These are phyloP conservation scores for Copromyces sp. DNA, from an alignment of 495 filamentous ascomycete genomes.

Conservation along the genomic window DNA sequence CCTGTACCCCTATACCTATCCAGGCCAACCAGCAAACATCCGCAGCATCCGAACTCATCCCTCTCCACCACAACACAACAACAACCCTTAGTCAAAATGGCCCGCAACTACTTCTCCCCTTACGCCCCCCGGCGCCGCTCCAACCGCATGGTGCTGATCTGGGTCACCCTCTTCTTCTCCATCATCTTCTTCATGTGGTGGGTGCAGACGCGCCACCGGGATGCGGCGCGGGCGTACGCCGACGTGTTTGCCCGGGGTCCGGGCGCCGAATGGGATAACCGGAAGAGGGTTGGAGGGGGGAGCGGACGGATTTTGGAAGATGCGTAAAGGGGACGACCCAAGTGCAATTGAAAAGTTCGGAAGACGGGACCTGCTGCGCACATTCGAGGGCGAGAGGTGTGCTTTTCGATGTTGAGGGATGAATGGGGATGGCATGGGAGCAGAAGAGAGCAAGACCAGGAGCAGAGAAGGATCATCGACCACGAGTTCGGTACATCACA, in stretches of 20 bases:
- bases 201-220: conserved; percentile 13
- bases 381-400: no score
- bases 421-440: no score
- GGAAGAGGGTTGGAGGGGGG: background rate
- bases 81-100: background rate
- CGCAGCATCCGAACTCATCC: background rate
- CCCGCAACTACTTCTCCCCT: conserved; percentile 14
- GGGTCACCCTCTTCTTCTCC: conserved; percentile 21
- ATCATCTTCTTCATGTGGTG: conserved; percentile 24
- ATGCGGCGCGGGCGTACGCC: conserved; percentile 7
- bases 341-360: no score
- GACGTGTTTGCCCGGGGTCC: conserved; percentile 5
- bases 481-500: no score
- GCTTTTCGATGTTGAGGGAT: no score
- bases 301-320: background rate
- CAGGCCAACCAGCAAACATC: background rate
- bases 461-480: no score
- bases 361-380: no score
- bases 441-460: no score
- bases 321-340: background rate
- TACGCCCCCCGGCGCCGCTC: conserved; percentile 27
- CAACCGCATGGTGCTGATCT: conserved; percentile 19
- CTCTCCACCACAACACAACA: background rate
- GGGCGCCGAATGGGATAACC: background rate
- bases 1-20: background rate